phyloP scores from a whole-genome alignment of 768 basidiomycete species.

The Podaxis sp. region DNA sequence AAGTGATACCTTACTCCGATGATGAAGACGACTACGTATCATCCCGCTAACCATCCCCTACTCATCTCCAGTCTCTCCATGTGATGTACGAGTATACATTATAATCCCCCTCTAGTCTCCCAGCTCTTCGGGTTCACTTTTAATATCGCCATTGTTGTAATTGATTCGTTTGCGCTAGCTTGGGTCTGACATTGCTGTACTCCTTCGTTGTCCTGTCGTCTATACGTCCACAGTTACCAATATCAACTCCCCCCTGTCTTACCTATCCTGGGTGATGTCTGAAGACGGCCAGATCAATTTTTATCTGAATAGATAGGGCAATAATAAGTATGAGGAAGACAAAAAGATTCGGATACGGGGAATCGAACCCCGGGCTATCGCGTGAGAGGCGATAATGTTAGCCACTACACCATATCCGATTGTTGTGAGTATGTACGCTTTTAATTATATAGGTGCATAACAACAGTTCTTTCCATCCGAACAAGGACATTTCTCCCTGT shows the following conservation, averaged over 20 bases:
- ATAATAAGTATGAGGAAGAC: neutral
- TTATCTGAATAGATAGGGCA: neutral
- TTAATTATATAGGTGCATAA: neutral
- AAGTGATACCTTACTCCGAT: conserved; percentile 44
- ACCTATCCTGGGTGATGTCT: neutral
- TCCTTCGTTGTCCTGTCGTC: neutral
- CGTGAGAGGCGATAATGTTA: conserved; percentile 23
- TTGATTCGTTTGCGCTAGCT: neutral
- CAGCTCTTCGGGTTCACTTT: neutral
- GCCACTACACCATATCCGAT: conserved; percentile 23
- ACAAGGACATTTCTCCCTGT: too few relatives aligned
- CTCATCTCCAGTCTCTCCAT: neutral
- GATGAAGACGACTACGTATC: conserved; percentile 41
- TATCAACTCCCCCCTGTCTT: neutral
- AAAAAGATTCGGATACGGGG: conserved; percentile 10
- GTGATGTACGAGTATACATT: neutral
- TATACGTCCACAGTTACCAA: neutral
- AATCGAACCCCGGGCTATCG: conserved; percentile 15
- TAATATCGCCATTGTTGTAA: neutral
- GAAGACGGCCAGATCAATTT: neutral
- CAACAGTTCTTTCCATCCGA: too few relatives aligned
- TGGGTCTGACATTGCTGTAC: neutral
- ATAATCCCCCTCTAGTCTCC: neutral
- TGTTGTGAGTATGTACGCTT: neutral
- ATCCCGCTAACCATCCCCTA: conserved; percentile 27